These are phyloP conservation scores for Furcasterigmium furcatum DNA, from an alignment of 2,329 filamentous ascomycete genomes.

Conservation along the genomic window DNA sequence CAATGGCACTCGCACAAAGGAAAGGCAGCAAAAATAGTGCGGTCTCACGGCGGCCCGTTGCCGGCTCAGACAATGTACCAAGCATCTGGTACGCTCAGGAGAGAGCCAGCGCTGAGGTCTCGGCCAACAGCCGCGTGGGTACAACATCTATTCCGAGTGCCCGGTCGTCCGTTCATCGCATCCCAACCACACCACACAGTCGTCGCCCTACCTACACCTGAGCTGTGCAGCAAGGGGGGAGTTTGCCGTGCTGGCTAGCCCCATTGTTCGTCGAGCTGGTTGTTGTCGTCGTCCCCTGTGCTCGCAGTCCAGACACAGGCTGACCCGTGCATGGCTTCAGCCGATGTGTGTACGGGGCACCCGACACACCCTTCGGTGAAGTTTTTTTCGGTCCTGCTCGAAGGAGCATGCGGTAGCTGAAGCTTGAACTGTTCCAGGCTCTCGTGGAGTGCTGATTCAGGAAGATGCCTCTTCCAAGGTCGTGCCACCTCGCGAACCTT, in stretches of 20 bases:
- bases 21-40: neutral
- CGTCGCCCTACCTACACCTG: neutral
- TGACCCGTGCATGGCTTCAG: constrained; percentile 1
- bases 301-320: neutral
- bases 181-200: neutral
- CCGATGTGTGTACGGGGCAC: neutral
- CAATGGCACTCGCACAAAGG: neutral
- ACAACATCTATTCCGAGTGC: too few species aligned
- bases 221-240: neutral
- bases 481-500: neutral
- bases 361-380: neutral
- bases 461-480: neutral
- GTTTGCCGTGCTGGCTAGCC: neutral
- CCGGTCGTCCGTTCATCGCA: neutral
- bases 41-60: neutral
- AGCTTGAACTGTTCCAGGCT: neutral
- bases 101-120: too few species aligned
- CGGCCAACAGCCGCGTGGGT: too few species aligned
- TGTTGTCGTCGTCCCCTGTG: neutral
- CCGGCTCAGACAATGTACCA: neutral
- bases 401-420: neutral
- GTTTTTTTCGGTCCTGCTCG: neutral
- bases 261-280: neutral
- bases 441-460: neutral
- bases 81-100: too few species aligned